A percentile compares a stretch with the other conserved stretches of the same genome.
Evolutionary conservation across 192 early-diverging fungal species (phyloP).

Genomic region (Lobosporangium transversale): DNA sequence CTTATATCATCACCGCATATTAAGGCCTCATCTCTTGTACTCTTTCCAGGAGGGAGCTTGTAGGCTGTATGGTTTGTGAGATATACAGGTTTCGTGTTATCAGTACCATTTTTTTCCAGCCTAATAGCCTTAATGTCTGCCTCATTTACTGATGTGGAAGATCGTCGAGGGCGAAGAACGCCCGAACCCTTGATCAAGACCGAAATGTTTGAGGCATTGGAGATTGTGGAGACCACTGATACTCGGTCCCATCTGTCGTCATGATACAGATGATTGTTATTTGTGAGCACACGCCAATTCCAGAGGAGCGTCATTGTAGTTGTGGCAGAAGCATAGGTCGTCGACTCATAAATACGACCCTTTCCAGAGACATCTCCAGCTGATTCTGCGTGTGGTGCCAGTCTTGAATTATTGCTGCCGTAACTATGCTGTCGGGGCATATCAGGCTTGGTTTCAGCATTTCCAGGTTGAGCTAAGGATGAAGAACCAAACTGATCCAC

Average conservation of each 20-base stretch:
- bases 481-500: no score
- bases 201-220: background rate
- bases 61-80: no score
- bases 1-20: background rate
- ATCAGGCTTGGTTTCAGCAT: no score
- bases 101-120: no score
- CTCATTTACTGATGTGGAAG: no score
- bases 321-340: background rate
- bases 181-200: no score
- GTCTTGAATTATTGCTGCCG: background rate
- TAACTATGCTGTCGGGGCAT: background rate
- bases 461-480: background rate
- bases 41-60: no score
- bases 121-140: no score
- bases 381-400: background rate
- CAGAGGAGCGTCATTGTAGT: background rate
- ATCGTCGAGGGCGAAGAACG: no score
- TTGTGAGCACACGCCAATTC: constrained; percentile 13
- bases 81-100: no score
- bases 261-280: constrained; percentile 25
- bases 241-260: constrained; percentile 46
- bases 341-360: background rate
- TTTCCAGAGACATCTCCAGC: background rate
- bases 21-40: background rate
- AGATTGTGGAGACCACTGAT: background rate